Conservation (phyloP, 352 stramenopile species). For the Hyaloperonospora brassicae region DNA sequence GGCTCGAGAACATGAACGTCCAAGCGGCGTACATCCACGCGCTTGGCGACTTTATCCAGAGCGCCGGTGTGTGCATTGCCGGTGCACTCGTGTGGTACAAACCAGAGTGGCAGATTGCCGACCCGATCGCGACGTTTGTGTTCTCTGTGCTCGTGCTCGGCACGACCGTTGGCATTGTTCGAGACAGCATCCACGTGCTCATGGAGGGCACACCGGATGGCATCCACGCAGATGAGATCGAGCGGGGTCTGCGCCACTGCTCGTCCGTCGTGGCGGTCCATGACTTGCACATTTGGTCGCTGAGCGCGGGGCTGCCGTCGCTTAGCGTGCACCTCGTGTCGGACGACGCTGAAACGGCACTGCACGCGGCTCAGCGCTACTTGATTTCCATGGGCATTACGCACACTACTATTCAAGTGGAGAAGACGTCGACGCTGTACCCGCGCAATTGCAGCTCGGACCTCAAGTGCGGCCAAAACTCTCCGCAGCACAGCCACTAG, state of each 20-base stretch:
- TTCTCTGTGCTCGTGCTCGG: slow-evolving; percentile 93
- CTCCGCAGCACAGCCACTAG: slow-evolving; percentile 22
- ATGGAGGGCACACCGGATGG: slow-evolving; percentile 92
- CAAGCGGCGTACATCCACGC: slow-evolving; percentile 96
- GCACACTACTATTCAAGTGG: slow-evolving; percentile 86
- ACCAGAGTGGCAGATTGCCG: slow-evolving; percentile 91
- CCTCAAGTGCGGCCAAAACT: slow-evolving; percentile 74
- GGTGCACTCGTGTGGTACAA: slow-evolving; percentile 96
- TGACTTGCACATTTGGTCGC: slow-evolving; percentile 97
- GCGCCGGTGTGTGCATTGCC: slow-evolving; percentile 91
- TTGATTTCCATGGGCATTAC: slow-evolving; percentile 73
- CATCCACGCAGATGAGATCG: slow-evolving; percentile 85
- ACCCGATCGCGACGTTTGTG: slow-evolving; percentile 97
- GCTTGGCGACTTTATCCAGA: slow-evolving; percentile 96
- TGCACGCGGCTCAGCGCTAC: slow-evolving; percentile 64
- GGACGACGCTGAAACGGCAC: slow-evolving; percentile 50
- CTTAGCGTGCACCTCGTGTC: slow-evolving; percentile 91
- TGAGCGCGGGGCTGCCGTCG: slow-evolving; percentile 85
- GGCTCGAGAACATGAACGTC: slow-evolving; percentile 92
- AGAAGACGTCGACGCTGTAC: slow-evolving; percentile 62
- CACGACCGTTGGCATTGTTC: slow-evolving; percentile 89
- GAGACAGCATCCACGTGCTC: slow-evolving; percentile 88
- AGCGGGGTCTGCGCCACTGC: slow-evolving; percentile 67
- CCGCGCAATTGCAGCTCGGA: slow-evolving; percentile 57
- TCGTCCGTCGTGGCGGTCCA: slow-evolving; percentile 89